Percentiles rank a stretch among this genome's conserved stretches.
Conservation (phyloP, 1,284 basidiomycete species). For the Ceratobasidium sp. region DNA sequence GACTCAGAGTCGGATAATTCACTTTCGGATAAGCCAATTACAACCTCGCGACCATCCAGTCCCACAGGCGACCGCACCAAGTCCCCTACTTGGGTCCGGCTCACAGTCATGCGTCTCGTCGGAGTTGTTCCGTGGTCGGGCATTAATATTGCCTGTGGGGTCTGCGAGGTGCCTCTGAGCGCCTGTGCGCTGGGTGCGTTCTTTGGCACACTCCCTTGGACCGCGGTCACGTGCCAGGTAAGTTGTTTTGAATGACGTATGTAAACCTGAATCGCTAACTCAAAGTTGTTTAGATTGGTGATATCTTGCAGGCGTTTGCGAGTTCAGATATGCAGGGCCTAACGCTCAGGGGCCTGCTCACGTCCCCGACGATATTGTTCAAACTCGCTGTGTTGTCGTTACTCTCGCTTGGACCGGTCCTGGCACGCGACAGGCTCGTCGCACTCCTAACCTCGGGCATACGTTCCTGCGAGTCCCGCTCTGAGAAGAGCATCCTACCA, state of each 20-base stretch:
- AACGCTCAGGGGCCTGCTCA: slow-evolving; percentile 78
- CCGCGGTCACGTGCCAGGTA: slow-evolving; percentile 86
- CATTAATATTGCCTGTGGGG: slow-evolving; percentile 93
- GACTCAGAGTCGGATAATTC: slow-evolving; percentile 52
- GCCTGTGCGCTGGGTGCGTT: slow-evolving; percentile 86
- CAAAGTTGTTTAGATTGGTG: slow-evolving; percentile 70
- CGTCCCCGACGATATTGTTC: slow-evolving; percentile 77
- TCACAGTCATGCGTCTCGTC: slow-evolving; percentile 86
- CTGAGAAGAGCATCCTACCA: slow-evolving; percentile 26
- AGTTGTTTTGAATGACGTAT: slow-evolving; percentile 50
- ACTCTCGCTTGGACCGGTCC: slow-evolving; percentile 81
- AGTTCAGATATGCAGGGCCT: slow-evolving; percentile 64
- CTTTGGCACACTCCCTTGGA: slow-evolving; percentile 86
- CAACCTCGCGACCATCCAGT: neutral
- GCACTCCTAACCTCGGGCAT: slow-evolving; percentile 59
- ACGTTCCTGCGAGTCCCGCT: slow-evolving; percentile 21
- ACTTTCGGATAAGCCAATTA: neutral
- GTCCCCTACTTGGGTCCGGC: slow-evolving; percentile 83
- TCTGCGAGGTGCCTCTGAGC: slow-evolving; percentile 80
- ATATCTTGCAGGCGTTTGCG: slow-evolving; percentile 76
- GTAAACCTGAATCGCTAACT: neutral
- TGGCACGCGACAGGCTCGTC: slow-evolving; percentile 74
- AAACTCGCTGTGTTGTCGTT: slow-evolving; percentile 81
- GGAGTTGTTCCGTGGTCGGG: slow-evolving; percentile 95
- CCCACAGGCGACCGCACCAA: slow-evolving; percentile 11